These are phyloP conservation scores for Tricladium varicosporioides DNA, from an alignment of 2,329 filamentous ascomycete genomes.

Conservation along the genomic window DNA sequence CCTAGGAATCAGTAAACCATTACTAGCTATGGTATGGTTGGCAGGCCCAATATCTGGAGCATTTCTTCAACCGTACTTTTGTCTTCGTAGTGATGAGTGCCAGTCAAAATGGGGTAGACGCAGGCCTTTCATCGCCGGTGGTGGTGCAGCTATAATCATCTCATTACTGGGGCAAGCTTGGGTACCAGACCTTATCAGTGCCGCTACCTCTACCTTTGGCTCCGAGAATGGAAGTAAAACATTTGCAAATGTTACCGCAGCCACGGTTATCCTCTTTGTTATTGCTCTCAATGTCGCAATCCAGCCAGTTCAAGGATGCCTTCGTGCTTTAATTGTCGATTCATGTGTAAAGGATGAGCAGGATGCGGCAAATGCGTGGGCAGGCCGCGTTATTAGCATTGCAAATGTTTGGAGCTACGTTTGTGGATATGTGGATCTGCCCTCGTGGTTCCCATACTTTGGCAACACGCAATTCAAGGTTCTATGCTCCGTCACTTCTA, in stretches of 20 bases:
- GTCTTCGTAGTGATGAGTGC: slow-evolving; percentile 50
- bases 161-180: no score
- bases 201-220: no score
- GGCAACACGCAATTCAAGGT: slow-evolving; percentile 19
- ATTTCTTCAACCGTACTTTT: slow-evolving; percentile 52
- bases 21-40: slow-evolving; percentile 52
- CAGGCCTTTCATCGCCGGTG: slow-evolving; percentile 50
- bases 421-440: slow-evolving; percentile 24
- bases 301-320: slow-evolving; percentile 33
- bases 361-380: slow-evolving; percentile 32
- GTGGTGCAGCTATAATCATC: no score
- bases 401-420: slow-evolving; percentile 35
- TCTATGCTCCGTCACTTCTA: slow-evolving; percentile 2
- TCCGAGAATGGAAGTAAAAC: not conserved
- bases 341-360: slow-evolving; percentile 32
- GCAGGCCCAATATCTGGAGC: slow-evolving; percentile 52
- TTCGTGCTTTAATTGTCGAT: slow-evolving; percentile 34
- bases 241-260: slow-evolving; percentile 7
- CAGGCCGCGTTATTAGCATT: slow-evolving; percentile 28
- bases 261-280: slow-evolving; percentile 25
- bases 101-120: slow-evolving; percentile 48
- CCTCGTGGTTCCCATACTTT: no score
- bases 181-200: no score
- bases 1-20: slow-evolving; percentile 50
- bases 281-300: slow-evolving; percentile 32